Base-by-base conservation (phyloP, 2,329 filamentous ascomycete species). In the Chaetothyriales sp. region DNA sequence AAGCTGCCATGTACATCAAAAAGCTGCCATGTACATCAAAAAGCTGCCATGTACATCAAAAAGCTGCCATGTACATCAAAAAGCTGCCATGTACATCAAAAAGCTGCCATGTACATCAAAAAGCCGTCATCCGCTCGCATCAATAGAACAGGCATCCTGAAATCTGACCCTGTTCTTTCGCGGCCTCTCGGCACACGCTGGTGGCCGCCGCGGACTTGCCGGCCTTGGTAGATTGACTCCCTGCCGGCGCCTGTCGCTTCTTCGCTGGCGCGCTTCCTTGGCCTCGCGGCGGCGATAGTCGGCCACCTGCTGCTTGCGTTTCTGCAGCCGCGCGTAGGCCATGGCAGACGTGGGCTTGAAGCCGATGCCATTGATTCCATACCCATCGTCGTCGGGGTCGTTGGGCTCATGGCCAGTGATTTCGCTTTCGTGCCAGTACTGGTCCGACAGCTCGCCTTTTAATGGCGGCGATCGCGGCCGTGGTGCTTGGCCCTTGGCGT, bases 311-410 rank as follows among this genome's bases (percentile, higher is more conserved):
- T 76, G 75, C 62, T 74, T 73, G 52, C 80, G 70, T 60, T 70
- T 74, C 62, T 78, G 75, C 44, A 73, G 71, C 47, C 79, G 67
- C 15, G 73, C 73, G 66, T 76, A 76, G 1, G 77, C 78, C 28
- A 79, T 73, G 43, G 77, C 75, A 15, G 78, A 72, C 1, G 78
- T 82, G 2, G 80, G 79, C 53, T 73, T 73, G 64, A 82, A 83
- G 0, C 80, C 80, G 51, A 83, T 73, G 1, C 80, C 80, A 59
- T 83, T 82, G 56, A 82, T 74, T 4, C 80, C 80, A 51, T 77
- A 77, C 2, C 79, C 78, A 62, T 83, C 80, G 60, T 82, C 79
- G 43, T 73, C 74, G 5, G 76, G 75, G 50, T 80, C 76, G 4
- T 67, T 70, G 2, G 73, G 71, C 49, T 76, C 70, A 59, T 81